These are phyloP conservation scores for Triticum turgidum DNA, from an alignment of 176 grass and related monocot species.

Conservation along the genomic window DNA sequence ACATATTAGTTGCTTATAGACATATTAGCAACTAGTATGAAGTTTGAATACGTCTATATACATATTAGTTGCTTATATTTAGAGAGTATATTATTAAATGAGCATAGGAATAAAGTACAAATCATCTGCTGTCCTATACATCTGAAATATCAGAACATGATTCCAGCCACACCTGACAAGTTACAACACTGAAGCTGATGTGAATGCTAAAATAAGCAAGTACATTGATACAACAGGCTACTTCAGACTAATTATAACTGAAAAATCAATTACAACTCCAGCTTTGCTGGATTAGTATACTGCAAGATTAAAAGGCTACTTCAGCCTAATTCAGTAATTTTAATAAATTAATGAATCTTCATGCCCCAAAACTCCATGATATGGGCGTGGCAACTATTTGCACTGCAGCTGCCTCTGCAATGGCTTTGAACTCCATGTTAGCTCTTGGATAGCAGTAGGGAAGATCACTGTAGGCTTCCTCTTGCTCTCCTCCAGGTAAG, in stretches of 20 bases:
- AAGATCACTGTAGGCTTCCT: slow-evolving; percentile 95
- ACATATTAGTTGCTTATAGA: no score
- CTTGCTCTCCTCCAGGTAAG: slow-evolving; percentile 88
- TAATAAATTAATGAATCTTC: slow-evolving; percentile 19
- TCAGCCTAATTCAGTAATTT: not conserved
- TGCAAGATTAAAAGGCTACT: not conserved
- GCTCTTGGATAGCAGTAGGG: slow-evolving; percentile 56
- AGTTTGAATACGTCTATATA: no score
- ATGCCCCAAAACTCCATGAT: not conserved
- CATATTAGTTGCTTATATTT: no score
- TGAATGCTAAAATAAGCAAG: slow-evolving; percentile 10
- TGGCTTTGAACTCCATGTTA: slow-evolving; percentile 90
- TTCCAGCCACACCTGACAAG: slow-evolving; percentile 4
- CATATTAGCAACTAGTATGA: no score
- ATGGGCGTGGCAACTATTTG: slow-evolving; percentile 29
- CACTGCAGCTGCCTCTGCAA: slow-evolving; percentile 77
- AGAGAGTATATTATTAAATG: not conserved
- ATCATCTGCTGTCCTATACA: not conserved
- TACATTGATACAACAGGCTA: slow-evolving; percentile 15
- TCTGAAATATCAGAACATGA: not conserved
- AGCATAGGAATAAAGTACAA: no score
- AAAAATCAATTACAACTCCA: slow-evolving; percentile 1
- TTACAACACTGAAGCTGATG: slow-evolving; percentile 28
- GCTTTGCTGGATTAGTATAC: slow-evolving; percentile 5
- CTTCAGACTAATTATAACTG: slow-evolving; percentile 17